Evolutionary conservation across 768 basidiomycete species (phyloP).

Genomic region (Filobasidium wieringae): DNA sequence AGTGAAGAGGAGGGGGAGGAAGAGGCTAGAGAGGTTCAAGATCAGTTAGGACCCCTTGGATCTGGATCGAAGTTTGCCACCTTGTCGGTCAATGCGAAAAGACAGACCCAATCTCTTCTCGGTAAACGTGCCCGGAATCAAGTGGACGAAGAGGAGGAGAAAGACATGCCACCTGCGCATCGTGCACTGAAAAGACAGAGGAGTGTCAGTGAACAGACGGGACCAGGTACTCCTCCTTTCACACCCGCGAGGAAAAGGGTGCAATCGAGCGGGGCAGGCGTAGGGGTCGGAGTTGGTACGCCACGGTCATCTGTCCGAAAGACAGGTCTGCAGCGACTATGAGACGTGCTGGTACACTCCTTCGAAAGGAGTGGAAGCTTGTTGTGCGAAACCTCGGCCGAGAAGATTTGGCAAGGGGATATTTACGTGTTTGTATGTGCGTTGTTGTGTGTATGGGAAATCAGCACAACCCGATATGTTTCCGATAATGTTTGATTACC

Average conservation of each 20-base stretch:
- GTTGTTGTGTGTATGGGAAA: too few species aligned
- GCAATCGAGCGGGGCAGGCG: neutral
- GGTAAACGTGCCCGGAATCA: neutral
- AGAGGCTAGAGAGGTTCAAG: neutral
- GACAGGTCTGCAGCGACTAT: neutral
- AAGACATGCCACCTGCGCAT: too few species aligned
- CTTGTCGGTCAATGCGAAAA: neutral
- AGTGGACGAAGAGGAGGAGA: neutral
- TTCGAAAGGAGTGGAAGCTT: too few species aligned
- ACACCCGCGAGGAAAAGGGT: neutral
- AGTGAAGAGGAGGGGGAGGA: neutral
- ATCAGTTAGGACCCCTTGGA: neutral
- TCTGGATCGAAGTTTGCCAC: neutral
- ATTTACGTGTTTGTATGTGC: too few species aligned
- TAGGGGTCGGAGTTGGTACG: neutral
- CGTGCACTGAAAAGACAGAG: neutral
- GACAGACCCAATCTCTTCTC: neutral
- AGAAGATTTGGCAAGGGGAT: too few species aligned
- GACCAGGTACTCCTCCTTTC: neutral
- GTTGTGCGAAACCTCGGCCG: too few species aligned
- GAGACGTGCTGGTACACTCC: too few species aligned
- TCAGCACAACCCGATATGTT: too few species aligned
- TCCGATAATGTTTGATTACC: too few species aligned
- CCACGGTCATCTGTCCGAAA: neutral
- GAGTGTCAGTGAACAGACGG: neutral